phyloP scores from a whole-genome alignment of 2,329 filamentous ascomycete species.

The Aspergillus intermedius region DNA sequence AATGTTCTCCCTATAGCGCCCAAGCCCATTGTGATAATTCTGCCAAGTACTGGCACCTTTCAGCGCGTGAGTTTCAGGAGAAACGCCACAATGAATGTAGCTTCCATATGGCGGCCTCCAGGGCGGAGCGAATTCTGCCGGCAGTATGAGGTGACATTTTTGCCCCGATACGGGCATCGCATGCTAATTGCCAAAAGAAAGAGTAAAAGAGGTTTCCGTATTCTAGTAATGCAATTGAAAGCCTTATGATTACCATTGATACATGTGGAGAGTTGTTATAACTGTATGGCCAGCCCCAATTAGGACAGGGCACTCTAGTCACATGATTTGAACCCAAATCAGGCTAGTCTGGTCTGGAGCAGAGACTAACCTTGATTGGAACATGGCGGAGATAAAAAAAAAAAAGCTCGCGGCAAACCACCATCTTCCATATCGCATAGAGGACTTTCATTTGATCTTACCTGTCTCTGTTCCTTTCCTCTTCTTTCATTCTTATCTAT shows the following conservation, averaged over 20 bases:
- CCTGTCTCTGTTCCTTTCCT: neutral
- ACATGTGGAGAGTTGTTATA: neutral
- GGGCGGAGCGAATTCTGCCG: slow-evolving; percentile 11
- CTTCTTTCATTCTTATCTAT: neutral
- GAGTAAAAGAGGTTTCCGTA: too few relatives aligned
- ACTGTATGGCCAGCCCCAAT: slow-evolving; percentile 18
- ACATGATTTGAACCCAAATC: slow-evolving; percentile 15
- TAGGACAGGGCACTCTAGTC: slow-evolving; percentile 14
- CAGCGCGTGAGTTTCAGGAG: slow-evolving; percentile 8
- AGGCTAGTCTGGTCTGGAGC: slow-evolving; percentile 11
- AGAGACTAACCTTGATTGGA: slow-evolving; percentile 8
- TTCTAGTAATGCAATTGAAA: too few relatives aligned
- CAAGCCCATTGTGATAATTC: slow-evolving; percentile 22
- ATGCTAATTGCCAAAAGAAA: neutral
- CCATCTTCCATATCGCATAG: neutral
- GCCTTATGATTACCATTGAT: too few relatives aligned
- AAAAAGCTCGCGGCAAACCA: slow-evolving; percentile 15
- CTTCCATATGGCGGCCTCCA: neutral
- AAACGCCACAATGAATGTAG: neutral
- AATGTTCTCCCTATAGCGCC: slow-evolving; percentile 13
- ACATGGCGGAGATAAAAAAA: slow-evolving; percentile 8
- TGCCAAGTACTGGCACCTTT: neutral
- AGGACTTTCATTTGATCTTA: neutral
- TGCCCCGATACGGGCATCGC: neutral
- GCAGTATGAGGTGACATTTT: slow-evolving; percentile 7